These are phyloP conservation scores for Crithidia mellificae DNA, from an alignment of 208 protist genomes.

Conservation along the genomic window DNA sequence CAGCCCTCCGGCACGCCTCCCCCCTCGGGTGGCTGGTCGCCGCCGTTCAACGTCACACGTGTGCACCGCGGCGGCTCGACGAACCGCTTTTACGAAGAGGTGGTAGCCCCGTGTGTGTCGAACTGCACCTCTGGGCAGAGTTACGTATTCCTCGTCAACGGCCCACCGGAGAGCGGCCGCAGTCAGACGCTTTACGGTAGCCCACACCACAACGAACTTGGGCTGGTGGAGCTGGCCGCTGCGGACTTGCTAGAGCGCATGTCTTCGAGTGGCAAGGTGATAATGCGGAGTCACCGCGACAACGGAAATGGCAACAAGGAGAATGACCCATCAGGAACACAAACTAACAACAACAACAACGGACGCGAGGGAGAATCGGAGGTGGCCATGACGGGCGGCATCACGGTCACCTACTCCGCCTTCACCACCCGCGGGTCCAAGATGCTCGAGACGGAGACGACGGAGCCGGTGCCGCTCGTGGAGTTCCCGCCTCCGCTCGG, in stretches of 20 bases:
- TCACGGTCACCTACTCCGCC: conserved; percentile 78
- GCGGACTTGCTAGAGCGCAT: conserved; percentile 67
- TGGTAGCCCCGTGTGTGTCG: conserved; percentile 79
- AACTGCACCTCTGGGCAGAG: conserved; percentile 82
- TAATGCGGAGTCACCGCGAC: conserved; percentile 39
- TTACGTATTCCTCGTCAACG: conserved; percentile 80
- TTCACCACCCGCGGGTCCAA: conserved; percentile 73
- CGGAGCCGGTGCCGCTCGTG: conserved; percentile 58
- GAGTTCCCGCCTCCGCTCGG: conserved; percentile 83
- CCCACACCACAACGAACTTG: conserved; percentile 77
- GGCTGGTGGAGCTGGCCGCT: conserved; percentile 79
- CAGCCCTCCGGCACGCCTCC: conserved; percentile 14
- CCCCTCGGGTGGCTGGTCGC: conserved; percentile 40
- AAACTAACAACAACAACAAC: neutral
- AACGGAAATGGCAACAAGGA: conserved; percentile 25
- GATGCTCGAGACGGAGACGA: conserved; percentile 63
- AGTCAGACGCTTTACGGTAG: conserved; percentile 89
- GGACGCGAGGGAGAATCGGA: conserved; percentile 19
- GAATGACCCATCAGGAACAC: conserved; percentile 12
- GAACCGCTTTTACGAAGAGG: conserved; percentile 73
- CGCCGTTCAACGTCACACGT: conserved; percentile 68
- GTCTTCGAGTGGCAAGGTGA: conserved; percentile 31
- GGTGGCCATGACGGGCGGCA: conserved; percentile 32
- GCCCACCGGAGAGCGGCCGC: conserved; percentile 77
- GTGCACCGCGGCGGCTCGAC: conserved; percentile 76